Evolutionary conservation across 2,329 filamentous ascomycete genomes (phyloP), one percentile per base, ranked within the genome.

Genomic region (Claviceps quebecensis): DNA sequence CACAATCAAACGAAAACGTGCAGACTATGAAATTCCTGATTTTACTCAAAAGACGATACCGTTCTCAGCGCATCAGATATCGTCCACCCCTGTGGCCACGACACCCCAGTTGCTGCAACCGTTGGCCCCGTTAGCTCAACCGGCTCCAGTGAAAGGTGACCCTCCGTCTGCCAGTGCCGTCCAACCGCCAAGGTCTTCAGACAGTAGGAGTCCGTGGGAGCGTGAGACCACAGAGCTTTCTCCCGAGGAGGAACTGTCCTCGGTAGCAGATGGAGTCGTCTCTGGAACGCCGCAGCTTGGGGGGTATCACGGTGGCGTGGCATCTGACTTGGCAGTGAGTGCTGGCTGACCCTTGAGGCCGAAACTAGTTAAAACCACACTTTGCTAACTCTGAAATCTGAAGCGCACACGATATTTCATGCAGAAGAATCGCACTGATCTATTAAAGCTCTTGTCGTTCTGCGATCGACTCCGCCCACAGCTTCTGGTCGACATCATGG

Each of bases 371-470:
- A 9, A 48, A 5, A 19, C 13, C 2, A 3, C 11, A 17, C 22
- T 3, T 43, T 7, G 2, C 47, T 48, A 11, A 48, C 23, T 44
- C 5, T 37, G 26, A 38, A 17, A 17, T 40, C 1, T 36, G 5
- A 46, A 72, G 69, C 65, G 68, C 22, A 59, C 60, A 17, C 61
- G 66, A 36, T 72, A 72, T 53, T 72, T 72, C 52, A 62, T 59
- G 19, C 53, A 56, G 7, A 64, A 69, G 53, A 61, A 61, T 47
- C 67, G 60, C 47, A 66, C 60, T 4, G 69, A 72, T 49, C 58
- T 70, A 0, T 59, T 72, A 23, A 68, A 69, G 36, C 57, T 72
- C 9, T 55, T 73, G 2, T 65, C 65, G 2, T 64, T 72, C 39
- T 69, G 67, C 53, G 68, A 72, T 47, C 67, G 68, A 52, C 57